These are phyloP conservation scores for Solanum neorickii DNA, from an alignment of 257 asterid genomes.

Conservation along the genomic window DNA sequence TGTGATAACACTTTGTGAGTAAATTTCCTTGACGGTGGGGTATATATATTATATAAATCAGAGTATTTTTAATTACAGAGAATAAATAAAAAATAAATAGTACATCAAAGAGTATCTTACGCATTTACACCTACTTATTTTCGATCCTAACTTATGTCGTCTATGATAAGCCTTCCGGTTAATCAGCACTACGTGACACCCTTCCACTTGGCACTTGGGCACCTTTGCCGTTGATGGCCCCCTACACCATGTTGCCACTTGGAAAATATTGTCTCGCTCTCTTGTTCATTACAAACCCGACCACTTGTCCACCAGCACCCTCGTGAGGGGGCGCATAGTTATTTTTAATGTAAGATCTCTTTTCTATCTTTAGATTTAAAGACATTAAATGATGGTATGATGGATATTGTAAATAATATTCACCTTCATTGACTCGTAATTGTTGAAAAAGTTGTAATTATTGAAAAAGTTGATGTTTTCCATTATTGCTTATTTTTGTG, in stretches of 20 bases:
- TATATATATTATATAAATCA: too few relatives aligned
- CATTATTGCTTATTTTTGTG: neutral
- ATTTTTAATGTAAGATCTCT: conserved; percentile 35
- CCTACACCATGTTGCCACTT: neutral
- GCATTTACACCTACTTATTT: too few relatives aligned
- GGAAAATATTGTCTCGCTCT: conserved; percentile 11
- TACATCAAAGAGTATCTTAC: too few relatives aligned
- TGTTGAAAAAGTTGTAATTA: neutral
- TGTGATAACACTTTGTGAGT: too few relatives aligned
- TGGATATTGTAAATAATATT: neutral
- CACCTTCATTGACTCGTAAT: neutral
- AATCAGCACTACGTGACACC: conserved; percentile 34
- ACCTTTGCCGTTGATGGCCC: neutral
- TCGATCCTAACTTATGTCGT: conserved; percentile 27
- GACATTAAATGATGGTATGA: neutral
- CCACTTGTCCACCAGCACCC: neutral
- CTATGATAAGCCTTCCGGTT: conserved; percentile 51
- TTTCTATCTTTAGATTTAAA: conserved; percentile 19
- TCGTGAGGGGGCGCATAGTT: neutral
- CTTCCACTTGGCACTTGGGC: conserved; percentile 65
- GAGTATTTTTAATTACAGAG: too few relatives aligned
- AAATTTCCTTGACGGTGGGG: too few relatives aligned
- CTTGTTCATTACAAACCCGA: conserved; percentile 8
- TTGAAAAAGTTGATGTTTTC: conserved; percentile 34
- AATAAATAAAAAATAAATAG: too few relatives aligned